Evolutionary conservation across 2,329 filamentous ascomycete species (phyloP).

Genomic region (Harringtonia lauricola): DNA sequence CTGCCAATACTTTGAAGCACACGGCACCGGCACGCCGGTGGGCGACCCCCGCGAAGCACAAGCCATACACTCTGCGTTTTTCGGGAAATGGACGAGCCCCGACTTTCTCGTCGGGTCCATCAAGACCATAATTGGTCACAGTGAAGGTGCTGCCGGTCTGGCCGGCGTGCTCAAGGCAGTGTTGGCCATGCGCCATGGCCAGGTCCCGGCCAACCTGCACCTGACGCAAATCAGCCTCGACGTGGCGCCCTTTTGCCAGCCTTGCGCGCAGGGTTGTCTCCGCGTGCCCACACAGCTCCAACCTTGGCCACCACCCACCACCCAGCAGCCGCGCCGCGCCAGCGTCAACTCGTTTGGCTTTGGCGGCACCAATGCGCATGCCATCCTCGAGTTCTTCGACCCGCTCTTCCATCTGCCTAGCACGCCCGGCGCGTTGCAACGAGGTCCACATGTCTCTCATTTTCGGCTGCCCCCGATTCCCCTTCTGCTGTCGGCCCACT

Average conservation of each 20-base stretch:
- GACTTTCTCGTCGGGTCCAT: slow-evolving; percentile 29
- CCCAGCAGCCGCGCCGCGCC: slow-evolving; percentile 26
- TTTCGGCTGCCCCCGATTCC: background rate
- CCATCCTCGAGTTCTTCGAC: slow-evolving; percentile 24
- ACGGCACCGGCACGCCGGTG: slow-evolving; percentile 25
- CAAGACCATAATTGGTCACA: slow-evolving; percentile 37
- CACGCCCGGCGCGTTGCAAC: no score
- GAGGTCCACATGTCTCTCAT: no score
- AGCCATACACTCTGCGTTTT: slow-evolving; percentile 32
- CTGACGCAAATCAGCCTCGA: slow-evolving; percentile 27
- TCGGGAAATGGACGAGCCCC: slow-evolving; percentile 9
- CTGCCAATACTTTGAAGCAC: slow-evolving; percentile 36
- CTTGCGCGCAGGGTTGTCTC: slow-evolving; percentile 14
- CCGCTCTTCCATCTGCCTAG: background rate
- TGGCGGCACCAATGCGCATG: slow-evolving; percentile 32
- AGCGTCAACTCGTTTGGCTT: slow-evolving; percentile 36
- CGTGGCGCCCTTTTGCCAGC: slow-evolving; percentile 23
- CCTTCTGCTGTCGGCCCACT: background rate
- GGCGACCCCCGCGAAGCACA: slow-evolving; percentile 25
- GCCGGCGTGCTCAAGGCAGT: slow-evolving; percentile 35
- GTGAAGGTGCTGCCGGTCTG: slow-evolving; percentile 37
- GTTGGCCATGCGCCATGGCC: slow-evolving; percentile 26
- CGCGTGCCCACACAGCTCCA: background rate
- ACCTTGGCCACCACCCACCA: slow-evolving; percentile 10
- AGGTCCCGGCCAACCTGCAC: slow-evolving; percentile 31